A percentile compares a stretch with the other conserved stretches of the same genome.
phyloP scores from a whole-genome alignment of 371 early-diverging fungal genomes.

The Mortierella polycephala region DNA sequence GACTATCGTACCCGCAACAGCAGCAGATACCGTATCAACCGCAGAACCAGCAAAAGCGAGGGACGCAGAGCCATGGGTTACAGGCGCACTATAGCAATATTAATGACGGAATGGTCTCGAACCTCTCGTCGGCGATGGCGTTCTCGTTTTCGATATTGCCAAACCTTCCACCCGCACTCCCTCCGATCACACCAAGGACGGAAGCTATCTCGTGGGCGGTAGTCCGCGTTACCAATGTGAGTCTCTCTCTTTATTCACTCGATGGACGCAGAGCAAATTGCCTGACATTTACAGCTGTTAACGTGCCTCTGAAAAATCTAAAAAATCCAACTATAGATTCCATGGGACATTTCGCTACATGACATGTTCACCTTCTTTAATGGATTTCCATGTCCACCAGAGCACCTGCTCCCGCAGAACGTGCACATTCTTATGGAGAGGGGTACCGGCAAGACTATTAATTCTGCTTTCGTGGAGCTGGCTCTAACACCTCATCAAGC shows the following conservation, averaged over 20 bases:
- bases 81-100: no score
- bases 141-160: constrained; percentile 27
- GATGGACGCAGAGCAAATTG: no score
- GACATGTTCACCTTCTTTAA: constrained; percentile 42
- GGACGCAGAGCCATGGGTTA: no score
- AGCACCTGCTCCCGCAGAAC: constrained; percentile 42
- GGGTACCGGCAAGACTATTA: constrained; percentile 59
- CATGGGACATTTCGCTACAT: constrained; percentile 54
- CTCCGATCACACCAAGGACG: constrained; percentile 26
- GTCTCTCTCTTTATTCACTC: neutral
- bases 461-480: constrained; percentile 62
- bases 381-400: constrained; percentile 34
- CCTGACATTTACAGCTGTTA: neutral
- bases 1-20: no score
- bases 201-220: constrained; percentile 47
- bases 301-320: no score
- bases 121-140: neutral
- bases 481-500: constrained; percentile 45
- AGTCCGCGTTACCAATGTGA: constrained; percentile 53
- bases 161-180: constrained; percentile 22
- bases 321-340: constrained; percentile 29
- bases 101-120: neutral
- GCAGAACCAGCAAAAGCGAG: no score
- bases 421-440: constrained; percentile 64
- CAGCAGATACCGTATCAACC: neutral